Evolutionary conservation across 768 basidiomycete species (phyloP), one percentile per base, ranked within the genome.

Genomic region (Boletus speciosus): DNA sequence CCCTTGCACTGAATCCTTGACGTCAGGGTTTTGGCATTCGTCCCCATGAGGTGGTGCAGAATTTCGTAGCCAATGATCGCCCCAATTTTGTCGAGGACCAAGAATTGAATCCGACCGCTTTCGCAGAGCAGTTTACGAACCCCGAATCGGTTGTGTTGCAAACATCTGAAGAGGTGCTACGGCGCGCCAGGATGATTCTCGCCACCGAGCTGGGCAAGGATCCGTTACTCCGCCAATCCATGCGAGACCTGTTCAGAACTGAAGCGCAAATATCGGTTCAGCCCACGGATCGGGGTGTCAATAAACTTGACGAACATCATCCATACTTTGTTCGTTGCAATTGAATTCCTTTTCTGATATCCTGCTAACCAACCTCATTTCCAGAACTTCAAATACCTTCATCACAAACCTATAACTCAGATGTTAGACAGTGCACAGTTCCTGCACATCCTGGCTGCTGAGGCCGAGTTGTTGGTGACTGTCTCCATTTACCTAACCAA

Each of bases 361-460:
- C 27, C 6, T 40, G 19, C 54, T 59, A 34, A 68, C 37, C 27
- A 38, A 45, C 19, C 6, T 40, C 44, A 36, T 34, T 44, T 39
- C 39, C 35, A 99, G 96, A 86, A 83, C 62, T 98, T 98, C 81
- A 98, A 98, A 77, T 98, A 98, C 73, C 79, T 98, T 29, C 74
- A 79, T 27, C 79, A 87, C 56, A 98, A 97, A 65, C 84, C 82
- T 25, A 79, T 93, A 31, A 67, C 68, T 29, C 79, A 84, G 5
- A 86, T 96, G 82, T 62, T 84, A 37, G 78, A 84, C 38, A 75
- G 80, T 1, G 76, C 90, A 19, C 92, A 95, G 61, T 98, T 95
- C 72, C 77, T 98, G 25, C 85, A 92, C 60, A 96, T 98, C 59
- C 82, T 98, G 9, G 80, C 82, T 38, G 97, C 97, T 1, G 96